Conservation (phyloP, 75 land plant genomes). For the Isoetes taiwanensis region DNA sequence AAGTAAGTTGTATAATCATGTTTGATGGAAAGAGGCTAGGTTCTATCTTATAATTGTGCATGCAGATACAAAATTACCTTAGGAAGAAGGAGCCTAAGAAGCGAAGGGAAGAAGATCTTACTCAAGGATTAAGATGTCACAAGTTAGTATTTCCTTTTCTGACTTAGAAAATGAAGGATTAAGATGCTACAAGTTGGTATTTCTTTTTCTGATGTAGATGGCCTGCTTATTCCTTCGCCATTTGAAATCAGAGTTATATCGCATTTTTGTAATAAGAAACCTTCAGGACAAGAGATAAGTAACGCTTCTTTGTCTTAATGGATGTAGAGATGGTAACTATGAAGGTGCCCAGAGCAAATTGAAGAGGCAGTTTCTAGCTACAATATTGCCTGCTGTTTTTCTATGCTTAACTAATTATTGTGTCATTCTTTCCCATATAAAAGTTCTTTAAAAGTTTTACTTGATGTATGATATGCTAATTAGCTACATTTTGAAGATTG, state of each 20-base stretch:
- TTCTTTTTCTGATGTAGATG: too few species aligned
- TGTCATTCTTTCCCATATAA: neutral
- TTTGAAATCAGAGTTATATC: too few species aligned
- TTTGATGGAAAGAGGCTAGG: too few species aligned
- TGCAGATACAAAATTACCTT: slow-evolving; percentile 68
- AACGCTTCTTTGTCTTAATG: too few species aligned
- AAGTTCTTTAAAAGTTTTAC: neutral
- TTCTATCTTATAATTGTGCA: too few species aligned
- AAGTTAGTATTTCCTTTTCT: too few species aligned
- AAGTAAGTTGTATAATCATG: slow-evolving; percentile 40
- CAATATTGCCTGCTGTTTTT: slow-evolving; percentile 96
- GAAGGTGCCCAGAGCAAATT: slow-evolving; percentile 67
- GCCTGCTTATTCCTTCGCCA: too few species aligned
- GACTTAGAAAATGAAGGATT: too few species aligned
- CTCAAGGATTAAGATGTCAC: slow-evolving; percentile 68
- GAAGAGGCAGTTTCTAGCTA: slow-evolving; percentile 87
- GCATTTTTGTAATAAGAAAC: too few species aligned
- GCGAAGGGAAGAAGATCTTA: slow-evolving; percentile 51
- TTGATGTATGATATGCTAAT: too few species aligned
- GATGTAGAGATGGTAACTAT: slow-evolving; percentile 44
- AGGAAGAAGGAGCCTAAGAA: slow-evolving; percentile 68
- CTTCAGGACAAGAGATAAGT: too few species aligned
- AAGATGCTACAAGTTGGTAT: too few species aligned
- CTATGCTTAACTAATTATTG: slow-evolving; percentile 77
- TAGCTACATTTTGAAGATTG: slow-evolving; percentile 52